Evolutionary conservation across 768 basidiomycete species (phyloP), one percentile per base, ranked within the genome.

Genomic region (Naganishia vishniacii): DNA sequence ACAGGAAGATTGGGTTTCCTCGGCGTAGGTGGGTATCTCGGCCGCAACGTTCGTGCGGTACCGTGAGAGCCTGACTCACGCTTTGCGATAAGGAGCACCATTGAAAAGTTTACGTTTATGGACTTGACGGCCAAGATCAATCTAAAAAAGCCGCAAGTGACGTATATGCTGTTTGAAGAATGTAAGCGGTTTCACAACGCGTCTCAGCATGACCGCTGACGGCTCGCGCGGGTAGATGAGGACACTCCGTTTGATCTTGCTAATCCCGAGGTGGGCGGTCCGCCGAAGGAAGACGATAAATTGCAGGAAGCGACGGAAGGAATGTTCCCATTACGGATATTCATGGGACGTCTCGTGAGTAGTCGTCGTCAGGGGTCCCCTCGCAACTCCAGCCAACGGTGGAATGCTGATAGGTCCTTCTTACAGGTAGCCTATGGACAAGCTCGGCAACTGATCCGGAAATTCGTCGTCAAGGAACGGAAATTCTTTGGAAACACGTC

Each of bases 401-500:
- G n/a, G n/a, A n/a, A n/a, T n/a, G n/a, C n/a, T n/a, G n/a, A n/a
- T n/a, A n/a, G n/a, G n/a, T 16, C 4, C 28, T 15, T 25, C 16
- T 9, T 6, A 40, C 48, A 77, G 75, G 70, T 75, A 3, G 72
- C 72, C 2, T 53, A 70, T 11, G 71, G 71, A 8, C 48, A 65
- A 64, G 74, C 89, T 0, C 84, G 94, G 5, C 72, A 66, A 3
- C 66, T 75, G 25, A 67, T 73, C 32, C 41, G 23, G 4, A 62
- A 60, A 25, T 73, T 73, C 46, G 86, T 89, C 65, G 87, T 99
- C 51, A 98, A 95, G 77, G 89, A 90, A 69, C 83, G 95, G 9
- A 79, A 80, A 15, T 98, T 88, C 72, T 97, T 85, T 75, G 95
- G 95, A 3, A 99, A 93, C 69, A 99, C 95, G 0, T 89, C 89